phyloP scores from a whole-genome alignment of 2,329 filamentous ascomycete genomes.

The Aphanocladium album region DNA sequence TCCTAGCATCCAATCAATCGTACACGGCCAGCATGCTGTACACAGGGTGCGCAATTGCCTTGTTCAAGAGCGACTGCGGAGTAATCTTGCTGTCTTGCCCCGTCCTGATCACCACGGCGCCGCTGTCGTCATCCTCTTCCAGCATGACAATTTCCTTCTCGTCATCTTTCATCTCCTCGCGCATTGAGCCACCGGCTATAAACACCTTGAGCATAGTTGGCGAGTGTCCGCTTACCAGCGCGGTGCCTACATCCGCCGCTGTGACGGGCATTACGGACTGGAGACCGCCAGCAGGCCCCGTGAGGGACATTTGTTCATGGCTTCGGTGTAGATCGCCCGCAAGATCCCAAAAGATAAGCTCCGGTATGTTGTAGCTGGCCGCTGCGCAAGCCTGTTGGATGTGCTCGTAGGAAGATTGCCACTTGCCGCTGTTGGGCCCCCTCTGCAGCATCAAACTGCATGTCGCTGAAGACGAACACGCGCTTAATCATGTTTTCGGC shows the following conservation, averaged over 20 bases:
- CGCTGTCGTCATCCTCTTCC: constrained; percentile 20
- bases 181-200: constrained; percentile 44
- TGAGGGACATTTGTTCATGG: not conserved
- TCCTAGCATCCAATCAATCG: not conserved
- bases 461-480: constrained; percentile 56
- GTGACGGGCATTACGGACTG: constrained; percentile 42
- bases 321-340: constrained; percentile 15
- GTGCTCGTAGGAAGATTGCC: constrained; percentile 44
- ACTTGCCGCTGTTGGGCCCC: constrained; percentile 19
- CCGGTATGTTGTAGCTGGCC: constrained; percentile 53
- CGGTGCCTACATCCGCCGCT: constrained; percentile 38
- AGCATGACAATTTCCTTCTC: constrained; percentile 25
- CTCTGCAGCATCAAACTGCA: constrained; percentile 49
- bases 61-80: constrained; percentile 40
- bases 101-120: constrained; percentile 16
- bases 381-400: constrained; percentile 40
- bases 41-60: constrained; percentile 47
- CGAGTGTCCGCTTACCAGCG: constrained; percentile 51
- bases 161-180: constrained; percentile 33
- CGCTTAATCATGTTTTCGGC: constrained; percentile 57
- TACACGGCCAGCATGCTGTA: constrained; percentile 50
- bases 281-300: not conserved
- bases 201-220: constrained; percentile 56
- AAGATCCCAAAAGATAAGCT: constrained; percentile 58
- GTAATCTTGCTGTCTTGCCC: constrained; percentile 29